Base-by-base conservation (phyloP, 257 asterid species). In the Linaria vulgaris region DNA sequence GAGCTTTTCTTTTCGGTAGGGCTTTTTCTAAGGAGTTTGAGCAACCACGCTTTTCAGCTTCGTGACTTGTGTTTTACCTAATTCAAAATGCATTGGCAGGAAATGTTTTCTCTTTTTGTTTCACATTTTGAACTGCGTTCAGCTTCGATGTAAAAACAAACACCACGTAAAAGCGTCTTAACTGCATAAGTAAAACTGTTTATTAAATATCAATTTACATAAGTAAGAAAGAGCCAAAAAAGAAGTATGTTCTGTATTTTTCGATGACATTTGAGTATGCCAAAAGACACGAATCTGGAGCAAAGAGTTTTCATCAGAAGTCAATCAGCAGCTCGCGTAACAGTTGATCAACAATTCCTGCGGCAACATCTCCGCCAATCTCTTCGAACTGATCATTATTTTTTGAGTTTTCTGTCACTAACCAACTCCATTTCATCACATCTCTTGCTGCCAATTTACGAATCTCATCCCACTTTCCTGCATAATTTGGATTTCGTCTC, bases 371-470 rank as follows among this genome's bases (percentile, higher is more conserved):
- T 66, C 48, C 66, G 45, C 79, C 71, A n/a, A 86, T 80, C 59
- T 80, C 77, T 66, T 71, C 50, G 25, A 47, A 46, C 63, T 63
- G 61, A 58, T 77, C 71, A 31, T 52, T 17, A 65, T 68, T 63
- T 47, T 17, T 76, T 16, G 50, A 47, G 12, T 47, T 57, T 69
- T 71, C 76, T 0, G 69, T 48, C 21, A 23, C 22, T 20, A 74
- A 50, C 94, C 94, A 85, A 9, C 58, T 70, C 34, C 76, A 68
- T 66, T 76, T 58, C 43, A 68, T 13, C 37, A 66, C 62, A 31
- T 83, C 85, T 63, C 6, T 63, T 5, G 80, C 85, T 16, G 82
- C 82, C 78, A 86, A 27, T 19, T 68, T 72, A 61, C 84, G 58
- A 1, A 66, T 58, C 57, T 74, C 81, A 20, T 55, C 83, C 86